Base-by-base conservation (phyloP, 192 early-diverging fungal genomes). In the Entomortierella parvispora region DNA sequence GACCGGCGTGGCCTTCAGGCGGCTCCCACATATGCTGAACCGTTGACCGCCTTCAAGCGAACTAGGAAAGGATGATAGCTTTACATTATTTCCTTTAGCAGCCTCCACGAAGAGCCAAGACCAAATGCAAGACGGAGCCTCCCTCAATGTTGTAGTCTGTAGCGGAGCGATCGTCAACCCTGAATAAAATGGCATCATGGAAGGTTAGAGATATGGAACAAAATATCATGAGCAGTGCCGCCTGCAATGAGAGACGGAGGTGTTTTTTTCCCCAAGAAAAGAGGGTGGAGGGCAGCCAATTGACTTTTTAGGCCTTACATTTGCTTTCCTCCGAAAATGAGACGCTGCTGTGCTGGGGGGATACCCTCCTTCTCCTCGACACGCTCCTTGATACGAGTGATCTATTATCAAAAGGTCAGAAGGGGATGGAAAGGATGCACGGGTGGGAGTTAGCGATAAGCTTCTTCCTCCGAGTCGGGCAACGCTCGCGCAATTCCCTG, bases 301-400 rank as follows among this genome's bases (percentile, higher is more conserved):
- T 11, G 28, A 15, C 37, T 15, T 26, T 20, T 17, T 12, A 40
- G 18, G n/a, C 68, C 84, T 80, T 86, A 95, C 91, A 98, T 90
- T 86, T 98, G 96, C 83, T 94, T 96, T 59, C 96, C 96, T 60
- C 91, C 87, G 69, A 92, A 96, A 83, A 98, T 99, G 42, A 99
- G 81, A 62, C 97, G 89, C 69, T 99, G 97, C 79, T 99, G 97
- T 18, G 90, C 85, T 29, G 96, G 96, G 6, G 97, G 96, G 62
- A 99, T 99, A 58, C 96, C 97, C 76, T 97, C 96, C 83, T 97
- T 97, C 81, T 95, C 95, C 68, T 98, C 94, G 46, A 99, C 90
- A 62, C 89, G 83, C 65, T 97, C 90, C 82, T 98, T 98, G 83
- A 99, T 92, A 43, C 92, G 83, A 40, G 89, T 82, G 79, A 96